Base-by-base conservation (phyloP, 1,139 yeast species). In the Magnusiomyces tetraspermus region DNA sequence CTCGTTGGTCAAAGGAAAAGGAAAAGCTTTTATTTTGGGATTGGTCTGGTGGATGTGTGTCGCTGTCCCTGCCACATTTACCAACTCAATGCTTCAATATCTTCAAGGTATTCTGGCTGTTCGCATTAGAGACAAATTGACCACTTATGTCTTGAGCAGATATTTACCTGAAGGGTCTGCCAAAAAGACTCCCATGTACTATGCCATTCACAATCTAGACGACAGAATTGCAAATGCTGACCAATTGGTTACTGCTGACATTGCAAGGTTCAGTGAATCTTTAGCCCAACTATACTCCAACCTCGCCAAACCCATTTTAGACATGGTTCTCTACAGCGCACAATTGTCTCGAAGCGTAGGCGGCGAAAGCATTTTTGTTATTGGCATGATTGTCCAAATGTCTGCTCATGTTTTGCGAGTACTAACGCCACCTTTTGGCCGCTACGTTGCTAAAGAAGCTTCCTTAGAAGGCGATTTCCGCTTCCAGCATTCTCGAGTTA, bases 381-480 rank as follows among this genome's bases (percentile, higher is more conserved):
- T 90, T 45, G 96, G 96, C 1, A 67, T 87, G 53, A 74, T 90
- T 56, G 89, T 95, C 3, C 94, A 88, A 64, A 71, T 85, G 40
- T 86, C 96, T 19, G 88, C 96, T 2, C 75, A 82, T 48, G 72
- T 85, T 46, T 72, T 90, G 59, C 76, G 85, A 59, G 73, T 85
- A 53, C 79, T 89, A 61, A 86, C 96, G 13, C 97, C 97, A 8
- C 95, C 95, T 49, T 90, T 90, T 65, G 94, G 96, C 28, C 84
- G 78, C 63, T 74, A 87, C 53, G 88, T 95, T 0, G 76, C 88
- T 51, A 82, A 82, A 57, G 82, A 83, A 63, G 92, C 96, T 15
- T 78, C 81, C 50, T 72, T 88, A 51, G 97, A 90, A 68, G 95
- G 96, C 56, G 84, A 85, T 63, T 83, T 88, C 60, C 80, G 96